Percentiles rank a stretch among this genome's conserved stretches.
phyloP scores from a whole-genome alignment of 2,329 filamentous ascomycete species.

The Paracorniculantispora psalliotae region DNA sequence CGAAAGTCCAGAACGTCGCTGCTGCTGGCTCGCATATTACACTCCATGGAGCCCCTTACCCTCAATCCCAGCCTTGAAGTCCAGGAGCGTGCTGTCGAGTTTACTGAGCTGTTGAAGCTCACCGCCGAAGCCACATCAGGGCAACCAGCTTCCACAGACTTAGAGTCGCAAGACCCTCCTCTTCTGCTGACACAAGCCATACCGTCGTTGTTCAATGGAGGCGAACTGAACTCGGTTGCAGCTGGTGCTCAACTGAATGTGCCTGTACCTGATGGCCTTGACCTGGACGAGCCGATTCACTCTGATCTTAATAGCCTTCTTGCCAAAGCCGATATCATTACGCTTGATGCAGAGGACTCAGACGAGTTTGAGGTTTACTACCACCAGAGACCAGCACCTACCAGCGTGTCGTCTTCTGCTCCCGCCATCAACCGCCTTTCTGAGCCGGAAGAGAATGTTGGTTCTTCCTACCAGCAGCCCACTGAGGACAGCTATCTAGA shows the following conservation, averaged over 20 bases:
- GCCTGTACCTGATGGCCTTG: conserved; percentile 67
- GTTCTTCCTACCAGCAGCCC: conserved; percentile 55
- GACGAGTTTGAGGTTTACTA: conserved; percentile 67
- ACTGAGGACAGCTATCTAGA: conserved; percentile 64
- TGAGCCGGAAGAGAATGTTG: conserved; percentile 44
- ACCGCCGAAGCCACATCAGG: conserved; percentile 74
- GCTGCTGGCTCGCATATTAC: conserved; percentile 73
- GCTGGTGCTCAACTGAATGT: conserved; percentile 79
- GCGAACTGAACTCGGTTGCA: conserved; percentile 90
- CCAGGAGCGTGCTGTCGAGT: conserved; percentile 90
- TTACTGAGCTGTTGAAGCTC: conserved; percentile 81
- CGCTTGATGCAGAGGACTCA: conserved; percentile 47
- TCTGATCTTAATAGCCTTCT: conserved; percentile 65
- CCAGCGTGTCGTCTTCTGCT: conserved; percentile 44
- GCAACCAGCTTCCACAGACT: conserved; percentile 54
- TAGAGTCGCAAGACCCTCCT: conserved; percentile 61
- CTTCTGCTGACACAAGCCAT: conserved; percentile 86
- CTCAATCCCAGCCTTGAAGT: conserved; percentile 87
- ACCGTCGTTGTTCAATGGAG: conserved; percentile 77
- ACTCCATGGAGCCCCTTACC: conserved; percentile 73
- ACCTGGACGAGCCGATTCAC: conserved; percentile 80
- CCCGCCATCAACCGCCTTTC: conserved; percentile 52
- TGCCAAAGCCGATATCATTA: conserved; percentile 48
- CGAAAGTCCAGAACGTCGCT: conserved; percentile 71
- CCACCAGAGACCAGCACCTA: conserved; percentile 49